Base-by-base conservation (phyloP, 2,329 filamentous ascomycete species). In the Thelonectria rubi region DNA sequence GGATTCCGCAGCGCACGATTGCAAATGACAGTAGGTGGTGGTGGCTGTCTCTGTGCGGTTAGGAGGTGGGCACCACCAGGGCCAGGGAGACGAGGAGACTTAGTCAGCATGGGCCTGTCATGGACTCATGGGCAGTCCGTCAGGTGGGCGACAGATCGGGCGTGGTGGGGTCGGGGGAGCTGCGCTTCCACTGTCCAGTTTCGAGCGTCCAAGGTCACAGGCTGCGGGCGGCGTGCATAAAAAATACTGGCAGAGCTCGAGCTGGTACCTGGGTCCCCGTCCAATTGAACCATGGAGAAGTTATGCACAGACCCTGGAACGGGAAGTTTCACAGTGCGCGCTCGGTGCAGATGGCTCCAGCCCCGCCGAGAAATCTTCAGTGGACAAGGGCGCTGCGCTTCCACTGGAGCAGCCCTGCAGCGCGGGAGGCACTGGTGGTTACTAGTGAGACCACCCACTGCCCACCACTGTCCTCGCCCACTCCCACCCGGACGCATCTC, bases 391-490 rank as follows among this genome's bases (percentile, higher is more conserved):
- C 30, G 26, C 43, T 20, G 50, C 46, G 46, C 45, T 50, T 42
- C 21, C 55, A 47, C 55, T 56, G 48, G 53, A 57, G 48, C 58
- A 54, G 59, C 54, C 59, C 49, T 54, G 21, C 45, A 47, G 15
- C 9, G 20, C 21, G n/a, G 15, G 18, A 21, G 20, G 20, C 20
- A 21, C 30, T 15, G 21, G 45, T 24, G 18, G 42, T 45, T 45
- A 37, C 40, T 55, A 62, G 59, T 62, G 59, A 58, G 54, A 58
- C 59, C 59, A 62, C 55, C 49, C 55, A 62, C 58, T 60, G 56
- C 56, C 49, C 56, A 58, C 55, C 42, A 47, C 55, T 59, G 42
- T 58, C 59, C 43, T 47, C 30, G 32, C 47, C 59, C 59, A 53
- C 54, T 39, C 60, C 48, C 59, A 57, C 43, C 59, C 46, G 47